Evolutionary conservation across 257 asterid genomes (phyloP).

Genomic region (Euphrasia confusa): DNA sequence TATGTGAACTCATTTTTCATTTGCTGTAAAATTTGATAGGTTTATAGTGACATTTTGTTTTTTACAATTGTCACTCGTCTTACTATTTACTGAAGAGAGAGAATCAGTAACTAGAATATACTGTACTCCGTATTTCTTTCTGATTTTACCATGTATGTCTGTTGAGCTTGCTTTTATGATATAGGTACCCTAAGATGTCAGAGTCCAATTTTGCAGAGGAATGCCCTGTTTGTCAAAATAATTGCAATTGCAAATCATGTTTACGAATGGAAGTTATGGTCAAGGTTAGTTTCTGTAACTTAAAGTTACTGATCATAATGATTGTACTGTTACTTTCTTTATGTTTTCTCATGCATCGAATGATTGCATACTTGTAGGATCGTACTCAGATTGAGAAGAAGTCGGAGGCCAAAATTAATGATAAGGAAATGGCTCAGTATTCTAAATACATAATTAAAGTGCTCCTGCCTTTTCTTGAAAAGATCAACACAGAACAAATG

Average conservation of each 20-base stretch:
- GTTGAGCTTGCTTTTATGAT: constrained; percentile 18
- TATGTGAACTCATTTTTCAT: background rate
- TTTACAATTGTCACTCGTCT: background rate
- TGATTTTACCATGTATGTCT: background rate
- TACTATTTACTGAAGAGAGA: background rate
- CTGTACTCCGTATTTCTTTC: no score
- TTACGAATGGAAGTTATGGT: constrained; percentile 45
- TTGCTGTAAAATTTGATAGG: background rate
- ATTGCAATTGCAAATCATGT: constrained; percentile 75
- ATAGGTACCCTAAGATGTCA: constrained; percentile 65
- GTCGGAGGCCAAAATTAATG: constrained; percentile 10
- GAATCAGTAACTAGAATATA: background rate
- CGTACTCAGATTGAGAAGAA: constrained; percentile 17
- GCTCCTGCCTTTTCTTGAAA: constrained; percentile 53
- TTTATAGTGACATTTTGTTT: background rate
- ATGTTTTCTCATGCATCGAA: constrained; percentile 17
- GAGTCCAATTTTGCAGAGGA: constrained; percentile 49
- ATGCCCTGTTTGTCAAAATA: constrained; percentile 66
- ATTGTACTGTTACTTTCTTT: constrained; percentile 1
- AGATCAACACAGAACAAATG: constrained; percentile 43
- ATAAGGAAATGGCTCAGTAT: constrained; percentile 32
- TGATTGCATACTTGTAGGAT: constrained; percentile 16
- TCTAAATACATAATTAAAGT: constrained; percentile 35
- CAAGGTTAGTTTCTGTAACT: constrained; percentile 34
- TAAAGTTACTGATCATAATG: background rate